Conservation (phyloP, 441 rosid genomes). For the Gossypium aridum region DNA sequence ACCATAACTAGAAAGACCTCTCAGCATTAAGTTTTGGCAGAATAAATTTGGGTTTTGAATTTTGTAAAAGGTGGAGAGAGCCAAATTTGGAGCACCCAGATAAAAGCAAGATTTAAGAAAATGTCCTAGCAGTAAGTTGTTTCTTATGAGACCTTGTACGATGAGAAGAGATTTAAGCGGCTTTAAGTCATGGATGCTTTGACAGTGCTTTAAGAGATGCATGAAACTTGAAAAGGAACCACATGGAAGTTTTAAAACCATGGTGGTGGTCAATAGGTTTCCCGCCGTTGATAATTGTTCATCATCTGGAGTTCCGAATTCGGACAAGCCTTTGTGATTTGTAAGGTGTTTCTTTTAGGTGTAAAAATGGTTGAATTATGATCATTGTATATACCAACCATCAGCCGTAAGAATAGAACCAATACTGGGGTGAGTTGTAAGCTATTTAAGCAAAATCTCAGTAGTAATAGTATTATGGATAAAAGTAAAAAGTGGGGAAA, state of each 20-base stretch:
- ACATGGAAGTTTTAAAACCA: constrained; percentile 8
- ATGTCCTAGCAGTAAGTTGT: constrained; percentile 12
- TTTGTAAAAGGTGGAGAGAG: constrained; percentile 27
- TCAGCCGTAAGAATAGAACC: no score
- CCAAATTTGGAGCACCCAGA: constrained; percentile 24
- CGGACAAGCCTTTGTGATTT: background rate
- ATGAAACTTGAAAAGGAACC: constrained; percentile 6
- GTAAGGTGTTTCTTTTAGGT: background rate
- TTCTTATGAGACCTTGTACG: constrained; percentile 19
- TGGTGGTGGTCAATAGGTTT: background rate
- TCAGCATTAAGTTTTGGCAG: constrained; percentile 33
- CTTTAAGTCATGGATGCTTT: constrained; percentile 22
- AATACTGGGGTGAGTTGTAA: no score
- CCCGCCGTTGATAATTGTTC: constrained; percentile 8
- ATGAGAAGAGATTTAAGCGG: constrained; percentile 26
- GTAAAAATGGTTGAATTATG: background rate
- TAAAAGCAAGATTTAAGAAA: constrained; percentile 33
- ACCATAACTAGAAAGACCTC: constrained; percentile 26
- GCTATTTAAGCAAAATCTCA: no score
- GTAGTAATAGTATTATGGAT: no score
- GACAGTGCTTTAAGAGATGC: constrained; percentile 20
- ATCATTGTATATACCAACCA: no score
- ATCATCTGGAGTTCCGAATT: background rate
- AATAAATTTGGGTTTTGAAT: constrained; percentile 12
- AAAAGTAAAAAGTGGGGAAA: no score